Base-by-base conservation (phyloP, 768 basidiomycete genomes). In the Kwoniella europaea region DNA sequence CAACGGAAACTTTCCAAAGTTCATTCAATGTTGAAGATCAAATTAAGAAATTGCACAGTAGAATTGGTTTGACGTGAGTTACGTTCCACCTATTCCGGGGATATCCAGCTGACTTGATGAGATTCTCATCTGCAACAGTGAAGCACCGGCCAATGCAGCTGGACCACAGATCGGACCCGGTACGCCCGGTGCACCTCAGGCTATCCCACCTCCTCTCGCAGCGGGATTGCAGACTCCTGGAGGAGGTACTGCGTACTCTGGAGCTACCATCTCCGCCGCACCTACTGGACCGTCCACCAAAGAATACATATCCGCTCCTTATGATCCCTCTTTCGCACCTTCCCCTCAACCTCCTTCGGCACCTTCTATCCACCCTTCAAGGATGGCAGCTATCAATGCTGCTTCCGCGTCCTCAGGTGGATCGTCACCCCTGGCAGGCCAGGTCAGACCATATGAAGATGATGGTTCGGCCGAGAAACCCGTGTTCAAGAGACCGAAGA, bases 21-120 rank as follows among this genome's bases (percentile, higher is more conserved):
- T 91, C 91, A 72, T 94, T 92, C 86, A 95, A 94, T 82, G 90
- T 98, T 82, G 94, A 98, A 85, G 94, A 98, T 80, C 97, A 99
- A 82, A 99, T 99, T 82, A 93, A 93, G 55, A 93, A 94, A 59
- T 94, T 98, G 69, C 95, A 97, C 85, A 91, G 91, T 68, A 89
- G 93, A 27, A 93, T 71, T 63, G 67, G 70, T 63, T 44, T 82
- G 4, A 69, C 71, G 64, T 74, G 63, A 63, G 71, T 80, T 50
- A 64, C 29, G 62, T 29, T 58, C 18, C 43, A 10, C 27, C 35
- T 12, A 53, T 20, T 16, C 10, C 4, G 2, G 18, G 43, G 0
- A 16, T n/a, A 4, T 29, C 7, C 18, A 41, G 57, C 69, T 44
- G 50, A 68, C 29, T 1, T 59, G 2, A 41, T 12, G 9, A 46